phyloP scores from a whole-genome alignment of 2,329 filamentous ascomycete species.

The Diaporthe aspalathi region DNA sequence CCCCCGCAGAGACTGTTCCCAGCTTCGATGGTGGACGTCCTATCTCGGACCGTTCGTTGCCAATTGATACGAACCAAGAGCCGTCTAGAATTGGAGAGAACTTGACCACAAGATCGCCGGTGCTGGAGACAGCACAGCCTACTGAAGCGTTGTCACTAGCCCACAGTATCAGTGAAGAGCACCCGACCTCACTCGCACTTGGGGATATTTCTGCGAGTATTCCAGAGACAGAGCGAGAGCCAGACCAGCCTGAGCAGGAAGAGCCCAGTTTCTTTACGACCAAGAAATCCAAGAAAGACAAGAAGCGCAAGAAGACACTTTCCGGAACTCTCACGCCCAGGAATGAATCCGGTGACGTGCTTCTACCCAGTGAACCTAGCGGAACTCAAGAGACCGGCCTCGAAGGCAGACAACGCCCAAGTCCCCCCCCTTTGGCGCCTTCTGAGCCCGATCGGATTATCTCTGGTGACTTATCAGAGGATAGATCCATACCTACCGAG shows the following conservation, averaged over 20 bases:
- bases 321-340: background rate
- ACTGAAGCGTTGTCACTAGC: background rate
- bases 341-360: background rate
- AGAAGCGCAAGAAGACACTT: background rate
- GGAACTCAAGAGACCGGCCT: background rate
- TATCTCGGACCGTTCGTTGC: background rate
- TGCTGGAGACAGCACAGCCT: background rate
- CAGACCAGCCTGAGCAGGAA: slow-evolving; percentile 1
- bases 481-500: background rate
- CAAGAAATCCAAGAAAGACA: background rate
- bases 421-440: no score
- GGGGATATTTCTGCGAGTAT: background rate
- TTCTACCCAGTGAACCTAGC: background rate
- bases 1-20: background rate
- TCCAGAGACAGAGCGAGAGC: slow-evolving; percentile 1
- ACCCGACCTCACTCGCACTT: background rate
- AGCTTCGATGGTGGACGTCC: background rate
- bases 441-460: background rate
- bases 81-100: background rate
- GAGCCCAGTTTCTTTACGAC: background rate
- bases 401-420: background rate
- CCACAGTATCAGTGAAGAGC: background rate
- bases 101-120: no score
- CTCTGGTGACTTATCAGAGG: background rate
- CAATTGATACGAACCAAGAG: background rate